Evolutionary conservation across 768 basidiomycete genomes (phyloP).

Genomic region (Galerina marginata): DNA sequence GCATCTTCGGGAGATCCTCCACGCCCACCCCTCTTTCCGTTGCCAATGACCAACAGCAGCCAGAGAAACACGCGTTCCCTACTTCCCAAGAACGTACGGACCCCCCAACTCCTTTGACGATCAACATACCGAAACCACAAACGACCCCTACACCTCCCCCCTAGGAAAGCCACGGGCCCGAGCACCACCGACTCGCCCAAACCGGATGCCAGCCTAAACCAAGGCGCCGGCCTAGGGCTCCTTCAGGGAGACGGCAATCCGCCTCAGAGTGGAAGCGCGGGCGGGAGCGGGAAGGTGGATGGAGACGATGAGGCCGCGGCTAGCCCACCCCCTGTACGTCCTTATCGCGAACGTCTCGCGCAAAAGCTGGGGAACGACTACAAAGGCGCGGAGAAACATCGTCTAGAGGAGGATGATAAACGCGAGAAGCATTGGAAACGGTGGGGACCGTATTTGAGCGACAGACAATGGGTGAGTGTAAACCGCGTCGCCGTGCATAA

Average conservation of each 20-base stretch:
- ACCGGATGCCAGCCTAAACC: background rate
- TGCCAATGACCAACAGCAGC: constrained; percentile 2
- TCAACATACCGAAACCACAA: constrained; percentile 68
- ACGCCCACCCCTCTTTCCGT: constrained; percentile 6
- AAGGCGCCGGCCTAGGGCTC: constrained; percentile 11
- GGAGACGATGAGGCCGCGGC: constrained; percentile 20
- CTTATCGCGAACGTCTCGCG: constrained; percentile 70
- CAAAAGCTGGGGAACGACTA: constrained; percentile 73
- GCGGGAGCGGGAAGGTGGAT: constrained; percentile 14
- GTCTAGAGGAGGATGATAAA: constrained; percentile 82
- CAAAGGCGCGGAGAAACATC: constrained; percentile 80
- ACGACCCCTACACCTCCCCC: constrained; percentile 49
- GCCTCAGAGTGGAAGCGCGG: background rate
- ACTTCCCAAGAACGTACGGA: constrained; percentile 23
- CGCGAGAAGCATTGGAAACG: constrained; percentile 94
- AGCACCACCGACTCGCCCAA: constrained; percentile 9
- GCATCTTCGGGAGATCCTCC: constrained; percentile 19
- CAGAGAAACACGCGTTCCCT: constrained; percentile 4
- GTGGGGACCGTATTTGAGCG: constrained; percentile 98
- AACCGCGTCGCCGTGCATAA: background rate
- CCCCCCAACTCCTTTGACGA: constrained; percentile 50
- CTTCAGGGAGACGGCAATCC: background rate
- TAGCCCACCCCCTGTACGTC: constrained; percentile 21
- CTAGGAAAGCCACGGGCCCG: constrained; percentile 47
- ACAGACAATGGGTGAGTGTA: constrained; percentile 93